phyloP scores from a whole-genome alignment of 2,329 filamentous ascomycete genomes.

The Emergomyces pasteurianus region DNA sequence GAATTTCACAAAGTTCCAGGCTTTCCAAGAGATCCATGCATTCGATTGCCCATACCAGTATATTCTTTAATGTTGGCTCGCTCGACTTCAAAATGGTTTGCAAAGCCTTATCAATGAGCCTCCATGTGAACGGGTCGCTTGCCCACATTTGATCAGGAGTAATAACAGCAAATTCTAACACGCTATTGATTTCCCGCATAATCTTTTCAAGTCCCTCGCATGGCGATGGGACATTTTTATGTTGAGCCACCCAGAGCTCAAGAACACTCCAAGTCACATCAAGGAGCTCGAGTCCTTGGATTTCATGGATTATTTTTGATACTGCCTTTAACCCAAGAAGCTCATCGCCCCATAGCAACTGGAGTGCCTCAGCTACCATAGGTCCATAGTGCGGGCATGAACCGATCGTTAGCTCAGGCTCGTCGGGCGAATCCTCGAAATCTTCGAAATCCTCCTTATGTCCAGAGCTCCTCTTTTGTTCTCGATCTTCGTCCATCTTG shows the following conservation, averaged over 20 bases:
- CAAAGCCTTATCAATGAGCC: not conserved
- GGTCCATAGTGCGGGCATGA: not conserved
- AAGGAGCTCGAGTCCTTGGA: not conserved
- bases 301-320: not conserved
- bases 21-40: not conserved
- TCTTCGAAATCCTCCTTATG: not conserved
- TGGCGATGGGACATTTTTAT: not conserved
- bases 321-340: not conserved
- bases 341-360: not conserved
- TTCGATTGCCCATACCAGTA: not conserved
- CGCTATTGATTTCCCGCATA: not conserved
- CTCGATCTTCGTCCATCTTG: not conserved
- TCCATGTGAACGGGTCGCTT: not conserved
- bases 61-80: not conserved
- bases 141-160: not conserved
- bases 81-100: not conserved
- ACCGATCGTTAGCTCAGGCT: not conserved
- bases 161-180: not conserved
- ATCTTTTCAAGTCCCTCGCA: not conserved
- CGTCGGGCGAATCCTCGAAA: not conserved
- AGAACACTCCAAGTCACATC: not conserved
- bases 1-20: not conserved
- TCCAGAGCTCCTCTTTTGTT: not conserved
- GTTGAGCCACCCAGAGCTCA: not conserved
- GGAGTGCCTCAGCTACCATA: not conserved